Percentiles rank a stretch among this genome's conserved stretches.
Conservation (phyloP, 352 stramenopile genomes). For the Phytophthora lateralis region DNA sequence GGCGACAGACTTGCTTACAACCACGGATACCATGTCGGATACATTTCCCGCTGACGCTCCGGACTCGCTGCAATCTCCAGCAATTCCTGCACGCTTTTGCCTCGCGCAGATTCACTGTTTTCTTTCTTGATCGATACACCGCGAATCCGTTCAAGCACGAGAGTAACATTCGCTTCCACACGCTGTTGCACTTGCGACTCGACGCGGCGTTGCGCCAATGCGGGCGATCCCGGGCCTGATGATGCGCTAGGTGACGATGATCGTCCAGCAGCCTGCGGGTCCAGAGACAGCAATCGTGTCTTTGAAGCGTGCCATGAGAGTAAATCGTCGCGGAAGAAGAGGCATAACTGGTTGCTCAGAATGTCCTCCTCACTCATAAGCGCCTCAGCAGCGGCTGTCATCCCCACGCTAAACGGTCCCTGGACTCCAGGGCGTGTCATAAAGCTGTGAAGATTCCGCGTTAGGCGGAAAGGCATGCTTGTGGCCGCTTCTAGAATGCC, state of each 20-base stretch:
- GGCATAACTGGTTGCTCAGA: slow-evolving; percentile 82
- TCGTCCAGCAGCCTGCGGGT: slow-evolving; percentile 31
- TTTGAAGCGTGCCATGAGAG: slow-evolving; percentile 90
- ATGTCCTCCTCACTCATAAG: slow-evolving; percentile 86
- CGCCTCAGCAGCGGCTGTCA: slow-evolving; percentile 81
- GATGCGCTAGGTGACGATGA: slow-evolving; percentile 27
- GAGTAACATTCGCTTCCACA: slow-evolving; percentile 85
- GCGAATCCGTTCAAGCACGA: slow-evolving; percentile 81
- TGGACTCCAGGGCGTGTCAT: slow-evolving; percentile 85
- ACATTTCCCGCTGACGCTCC: slow-evolving; percentile 86
- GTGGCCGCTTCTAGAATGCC: slow-evolving; percentile 81
- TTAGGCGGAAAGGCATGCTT: slow-evolving; percentile 90
- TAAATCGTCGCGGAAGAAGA: slow-evolving; percentile 91
- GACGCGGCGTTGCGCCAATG: slow-evolving; percentile 55
- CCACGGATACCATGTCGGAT: slow-evolving; percentile 89
- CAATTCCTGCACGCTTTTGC: slow-evolving; percentile 81
- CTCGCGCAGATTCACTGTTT: slow-evolving; percentile 52
- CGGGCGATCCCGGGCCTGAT: slow-evolving; percentile 30
- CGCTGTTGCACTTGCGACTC: slow-evolving; percentile 85
- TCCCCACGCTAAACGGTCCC: slow-evolving; percentile 84
- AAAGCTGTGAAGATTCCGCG: slow-evolving; percentile 89
- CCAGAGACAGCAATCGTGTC: slow-evolving; percentile 53
- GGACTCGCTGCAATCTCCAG: slow-evolving; percentile 83
- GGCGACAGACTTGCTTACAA: slow-evolving; percentile 44
- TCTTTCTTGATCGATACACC: slow-evolving; percentile 83